A percentile compares a stretch with the other conserved stretches of the same genome.
These are phyloP conservation scores for Exophiala sp. DNA, from an alignment of 2,329 filamentous ascomycete species.

Conservation along the genomic window DNA sequence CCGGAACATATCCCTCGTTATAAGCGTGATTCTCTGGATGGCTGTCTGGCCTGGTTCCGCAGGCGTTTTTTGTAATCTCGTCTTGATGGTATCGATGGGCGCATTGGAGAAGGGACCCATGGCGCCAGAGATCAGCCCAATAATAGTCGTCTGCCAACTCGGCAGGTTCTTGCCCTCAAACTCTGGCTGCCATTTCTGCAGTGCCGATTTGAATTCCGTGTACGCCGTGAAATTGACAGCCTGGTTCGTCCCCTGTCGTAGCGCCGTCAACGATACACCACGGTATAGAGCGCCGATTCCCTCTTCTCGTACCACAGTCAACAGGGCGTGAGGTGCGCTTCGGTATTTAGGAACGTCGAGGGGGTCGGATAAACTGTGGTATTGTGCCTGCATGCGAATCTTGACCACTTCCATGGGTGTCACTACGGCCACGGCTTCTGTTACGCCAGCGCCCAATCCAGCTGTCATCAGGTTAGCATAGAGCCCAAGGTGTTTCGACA, in stretches of 20 bases:
- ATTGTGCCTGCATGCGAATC: constrained; percentile 95
- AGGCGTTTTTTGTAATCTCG: constrained; percentile 83
- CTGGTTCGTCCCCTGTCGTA: constrained; percentile 95
- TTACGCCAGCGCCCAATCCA: constrained; percentile 87
- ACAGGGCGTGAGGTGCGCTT: constrained; percentile 77
- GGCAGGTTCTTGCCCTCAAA: constrained; percentile 66
- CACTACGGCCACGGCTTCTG: constrained; percentile 92
- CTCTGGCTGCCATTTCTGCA: constrained; percentile 70
- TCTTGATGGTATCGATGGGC: constrained; percentile 99
- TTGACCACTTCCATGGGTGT: constrained; percentile 99
- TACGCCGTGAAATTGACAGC: constrained; percentile 99
- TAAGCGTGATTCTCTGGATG: constrained; percentile 70
- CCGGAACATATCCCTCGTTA: constrained; percentile 82
- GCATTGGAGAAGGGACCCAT: constrained; percentile 96
- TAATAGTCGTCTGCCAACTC: constrained; percentile 83
- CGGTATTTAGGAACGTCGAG: constrained; percentile 96
- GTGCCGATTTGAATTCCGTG: constrained; percentile 78
- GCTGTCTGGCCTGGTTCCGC: constrained; percentile 78
- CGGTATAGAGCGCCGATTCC: constrained; percentile 84
- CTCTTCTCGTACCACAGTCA: constrained; percentile 90
- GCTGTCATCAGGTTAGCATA: constrained; percentile 47
- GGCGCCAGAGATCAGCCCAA: constrained; percentile 85
- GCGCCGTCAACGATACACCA: constrained; percentile 86
- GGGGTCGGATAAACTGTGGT: constrained; percentile 96
- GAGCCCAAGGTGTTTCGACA: neutral